Evolutionary conservation across 768 basidiomycete species (phyloP), one percentile per base, ranked within the genome.

Genomic region (Dentipellis fragilis): DNA sequence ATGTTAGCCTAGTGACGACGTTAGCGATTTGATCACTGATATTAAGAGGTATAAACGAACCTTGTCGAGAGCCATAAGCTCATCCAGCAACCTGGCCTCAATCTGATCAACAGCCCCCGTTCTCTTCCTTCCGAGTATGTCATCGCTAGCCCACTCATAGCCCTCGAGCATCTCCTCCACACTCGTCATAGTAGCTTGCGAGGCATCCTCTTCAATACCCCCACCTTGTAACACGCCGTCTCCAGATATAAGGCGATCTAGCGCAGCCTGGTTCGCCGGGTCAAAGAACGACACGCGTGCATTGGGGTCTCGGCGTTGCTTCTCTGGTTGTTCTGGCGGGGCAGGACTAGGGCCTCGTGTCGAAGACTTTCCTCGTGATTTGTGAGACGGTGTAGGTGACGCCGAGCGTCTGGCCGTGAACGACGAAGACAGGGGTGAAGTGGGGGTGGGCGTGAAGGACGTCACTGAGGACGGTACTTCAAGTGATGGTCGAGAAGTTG

Each of bases 151-250:
- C 93, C 93, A 98, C 68, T 98, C 96, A 64, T 96, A 96, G 0
- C 96, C 94, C 64, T 99, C 96, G 22, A 99, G 76, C 92, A 99
- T 94, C 67, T 99, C 96, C 66, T 99, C 96, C 2, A 99, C 93
- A 68, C 84, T 96, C 5, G 86, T 74, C 71, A 99, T 77, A 3
- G 90, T 91, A 9, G 85, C 89, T 59, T 90, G 85, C 10, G 81
- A 78, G 55, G 79, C 83, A 62, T 90, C 89, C 53, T 87, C 86
- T 55, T 84, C 85, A 11, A 62, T 65, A 40, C 67, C 66, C 1
- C 55, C 59, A 10, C 61, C 68, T 17, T 57, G 59, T 23, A 11
- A 55, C 60, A 66, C 67, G 2, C 54, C 62, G 22, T 68, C 67
- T 2, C 69, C 71, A 34, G 75, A 75, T 14, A 92, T 76, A 14